Conservation (phyloP, 306 rosid genomes). For the cucumber (Cucumis sativus) region DNA sequence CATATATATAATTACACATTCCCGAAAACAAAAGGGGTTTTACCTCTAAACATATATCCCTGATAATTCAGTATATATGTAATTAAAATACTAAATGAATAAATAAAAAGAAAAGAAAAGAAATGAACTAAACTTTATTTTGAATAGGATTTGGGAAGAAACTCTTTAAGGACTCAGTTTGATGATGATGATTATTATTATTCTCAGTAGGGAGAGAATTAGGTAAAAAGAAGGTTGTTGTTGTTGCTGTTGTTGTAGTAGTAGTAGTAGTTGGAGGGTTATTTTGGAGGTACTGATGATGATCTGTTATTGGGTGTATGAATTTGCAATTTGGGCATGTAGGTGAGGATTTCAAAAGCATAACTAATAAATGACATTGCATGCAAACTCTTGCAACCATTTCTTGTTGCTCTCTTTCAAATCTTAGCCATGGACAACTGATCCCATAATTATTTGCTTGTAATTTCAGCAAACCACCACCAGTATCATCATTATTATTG, state of each 20-base stretch:
- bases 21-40: neutral
- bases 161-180: neutral
- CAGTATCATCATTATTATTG: neutral
- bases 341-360: slow-evolving; percentile 81
- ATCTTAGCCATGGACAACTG: slow-evolving; percentile 24
- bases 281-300: slow-evolving; percentile 16
- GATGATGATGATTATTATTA: neutral
- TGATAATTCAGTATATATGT: neutral
- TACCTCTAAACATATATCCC: neutral
- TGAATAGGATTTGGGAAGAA: slow-evolving; percentile 6
- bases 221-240: slow-evolving; percentile 22
- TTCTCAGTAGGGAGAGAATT: neutral
- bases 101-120: neutral
- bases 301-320: slow-evolving; percentile 42
- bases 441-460: slow-evolving; percentile 9
- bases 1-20: neutral
- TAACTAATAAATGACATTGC: slow-evolving; percentile 76
- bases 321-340: slow-evolving; percentile 93
- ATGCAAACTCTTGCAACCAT: slow-evolving; percentile 89
- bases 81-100: neutral
- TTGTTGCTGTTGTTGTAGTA: neutral
- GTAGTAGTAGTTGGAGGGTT: slow-evolving; percentile 22
- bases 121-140: neutral
- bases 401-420: slow-evolving; percentile 31
- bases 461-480: neutral